Conservation (phyloP, 306 rosid species). For the Casuarina glauca region DNA sequence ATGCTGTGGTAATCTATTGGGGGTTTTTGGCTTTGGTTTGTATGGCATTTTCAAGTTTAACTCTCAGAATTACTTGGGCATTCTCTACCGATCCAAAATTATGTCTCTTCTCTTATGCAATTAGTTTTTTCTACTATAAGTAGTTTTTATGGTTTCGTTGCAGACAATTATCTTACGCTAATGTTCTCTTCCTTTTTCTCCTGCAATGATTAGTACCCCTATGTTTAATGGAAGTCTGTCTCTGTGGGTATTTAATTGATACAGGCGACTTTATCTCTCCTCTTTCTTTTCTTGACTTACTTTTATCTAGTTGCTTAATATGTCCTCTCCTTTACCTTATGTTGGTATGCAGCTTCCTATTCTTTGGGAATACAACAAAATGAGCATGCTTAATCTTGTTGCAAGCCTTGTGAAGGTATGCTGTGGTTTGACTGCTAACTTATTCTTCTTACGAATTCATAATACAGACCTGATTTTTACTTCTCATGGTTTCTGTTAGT, state of each 20-base stretch:
- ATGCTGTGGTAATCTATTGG: background rate
- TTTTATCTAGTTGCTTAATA: conserved; percentile 5
- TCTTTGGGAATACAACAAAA: conserved; percentile 83
- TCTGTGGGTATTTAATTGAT: background rate
- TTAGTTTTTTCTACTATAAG: background rate
- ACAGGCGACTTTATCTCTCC: background rate
- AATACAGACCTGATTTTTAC: conserved; percentile 14
- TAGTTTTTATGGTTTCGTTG: background rate
- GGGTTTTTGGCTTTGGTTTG: background rate
- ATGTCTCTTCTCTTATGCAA: background rate
- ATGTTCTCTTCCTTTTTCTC: background rate
- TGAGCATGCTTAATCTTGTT: conserved; percentile 91
- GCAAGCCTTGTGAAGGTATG: conserved; percentile 79
- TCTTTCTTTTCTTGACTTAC: background rate
- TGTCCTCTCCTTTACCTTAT: conserved; percentile 29
- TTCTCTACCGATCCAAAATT: background rate
- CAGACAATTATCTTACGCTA: background rate
- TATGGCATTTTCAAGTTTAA: background rate
- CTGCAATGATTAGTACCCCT: background rate
- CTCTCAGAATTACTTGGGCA: background rate
- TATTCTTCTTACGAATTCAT: conserved; percentile 16
- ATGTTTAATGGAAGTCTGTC: background rate
- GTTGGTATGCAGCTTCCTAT: conserved; percentile 68
- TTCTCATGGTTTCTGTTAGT: conserved; percentile 2
- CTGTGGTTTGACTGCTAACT: conserved; percentile 20